Percentiles rank a stretch among this genome's conserved stretches.
Conservation (phyloP, 2,329 filamentous ascomycete genomes). For the Cercospora berteroae region DNA sequence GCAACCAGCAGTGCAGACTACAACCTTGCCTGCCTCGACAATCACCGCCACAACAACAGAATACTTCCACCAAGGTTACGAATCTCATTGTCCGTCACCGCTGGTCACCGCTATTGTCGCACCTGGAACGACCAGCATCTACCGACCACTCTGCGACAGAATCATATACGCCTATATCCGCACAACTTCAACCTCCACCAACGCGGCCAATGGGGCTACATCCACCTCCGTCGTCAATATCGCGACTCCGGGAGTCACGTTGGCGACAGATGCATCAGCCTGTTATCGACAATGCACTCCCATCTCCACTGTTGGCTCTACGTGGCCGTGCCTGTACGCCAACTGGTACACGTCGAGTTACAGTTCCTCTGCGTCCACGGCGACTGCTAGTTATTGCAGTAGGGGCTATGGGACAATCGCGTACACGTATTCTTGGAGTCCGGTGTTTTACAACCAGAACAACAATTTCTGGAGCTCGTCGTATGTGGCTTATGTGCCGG, state of each 20-base stretch:
- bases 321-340: not conserved
- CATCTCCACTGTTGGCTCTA: not conserved
- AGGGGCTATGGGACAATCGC: not conserved
- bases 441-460: not conserved
- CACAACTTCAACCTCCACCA: not conserved
- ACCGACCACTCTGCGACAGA: not conserved
- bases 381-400: not conserved
- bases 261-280: not conserved
- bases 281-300: not conserved
- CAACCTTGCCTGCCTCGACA: not conserved
- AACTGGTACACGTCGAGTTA: not conserved
- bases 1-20: not conserved
- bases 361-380: not conserved
- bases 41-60: not conserved
- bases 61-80: not conserved
- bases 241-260: not conserved
- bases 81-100: not conserved
- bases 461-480: not conserved
- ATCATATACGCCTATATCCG: not conserved
- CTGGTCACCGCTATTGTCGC: not conserved
- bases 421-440: not conserved
- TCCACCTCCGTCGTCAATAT: not conserved
- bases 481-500: not conserved
- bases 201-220: not conserved
- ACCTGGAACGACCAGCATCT: not conserved